Evolutionary conservation across 1,284 basidiomycete species (phyloP).

Genomic region (Kalmanozyma brasiliensis): DNA sequence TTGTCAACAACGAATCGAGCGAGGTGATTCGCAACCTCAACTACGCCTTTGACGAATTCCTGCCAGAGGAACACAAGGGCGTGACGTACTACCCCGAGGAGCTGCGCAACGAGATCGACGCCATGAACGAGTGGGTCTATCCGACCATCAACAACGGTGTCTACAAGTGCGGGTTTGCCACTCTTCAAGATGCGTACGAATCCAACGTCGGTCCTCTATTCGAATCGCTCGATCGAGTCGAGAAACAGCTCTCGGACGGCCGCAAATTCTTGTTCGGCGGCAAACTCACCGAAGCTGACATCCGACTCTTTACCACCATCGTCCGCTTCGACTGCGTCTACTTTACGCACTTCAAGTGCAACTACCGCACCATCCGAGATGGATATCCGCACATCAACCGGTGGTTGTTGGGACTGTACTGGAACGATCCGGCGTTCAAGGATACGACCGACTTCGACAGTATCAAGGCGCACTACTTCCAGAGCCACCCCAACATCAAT

Average conservation of each 20-base stretch:
- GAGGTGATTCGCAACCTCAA: conserved; percentile 88
- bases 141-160: conserved; percentile 71
- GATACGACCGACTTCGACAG: conserved; percentile 82
- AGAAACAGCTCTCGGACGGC: conserved; percentile 77
- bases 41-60: conserved; percentile 67
- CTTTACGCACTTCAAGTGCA: conserved; percentile 91
- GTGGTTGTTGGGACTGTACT: conserved; percentile 88
- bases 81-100: conserved; percentile 76
- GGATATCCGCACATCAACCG: conserved; percentile 60
- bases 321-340: conserved; percentile 86
- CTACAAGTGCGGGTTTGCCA: conserved; percentile 91
- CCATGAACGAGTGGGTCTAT: conserved; percentile 82
- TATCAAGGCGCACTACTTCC: conserved; percentile 69
- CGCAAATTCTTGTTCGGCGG: conserved; percentile 85
- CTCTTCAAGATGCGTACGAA: conserved; percentile 83
- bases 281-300: conserved; percentile 87
- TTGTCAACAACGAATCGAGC: conserved; percentile 79
- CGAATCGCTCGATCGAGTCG: conserved; percentile 80
- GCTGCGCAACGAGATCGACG: conserved; percentile 80
- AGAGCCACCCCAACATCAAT: conserved; percentile 64
- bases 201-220: conserved; percentile 76
- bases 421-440: conserved; percentile 87
- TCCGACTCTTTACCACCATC: conserved; percentile 86
- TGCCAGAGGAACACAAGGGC: conserved; percentile 49
- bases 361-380: conserved; percentile 69